Conservation (phyloP, 139 green algal species). For the Tetradesmus lagerheimii region DNA sequence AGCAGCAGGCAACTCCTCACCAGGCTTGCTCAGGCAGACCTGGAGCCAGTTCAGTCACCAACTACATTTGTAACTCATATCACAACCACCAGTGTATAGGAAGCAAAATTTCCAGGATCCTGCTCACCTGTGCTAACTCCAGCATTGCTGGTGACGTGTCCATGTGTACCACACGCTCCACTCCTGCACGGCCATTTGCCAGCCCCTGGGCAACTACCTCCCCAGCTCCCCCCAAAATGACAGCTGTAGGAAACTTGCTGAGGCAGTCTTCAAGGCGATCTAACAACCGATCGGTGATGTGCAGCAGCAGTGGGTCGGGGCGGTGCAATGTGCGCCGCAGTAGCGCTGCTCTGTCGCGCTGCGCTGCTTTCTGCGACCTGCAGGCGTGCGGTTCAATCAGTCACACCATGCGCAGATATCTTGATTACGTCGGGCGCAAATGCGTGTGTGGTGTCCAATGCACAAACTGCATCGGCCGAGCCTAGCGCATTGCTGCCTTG, state of each 20-base stretch:
- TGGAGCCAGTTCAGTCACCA: constrained; percentile 87
- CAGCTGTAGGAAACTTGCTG: constrained; percentile 67
- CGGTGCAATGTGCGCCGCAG: constrained; percentile 11
- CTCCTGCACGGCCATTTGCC: constrained; percentile 57
- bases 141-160: constrained; percentile 75
- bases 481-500: too few species aligned
- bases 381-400: background rate
- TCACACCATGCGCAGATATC: too few species aligned
- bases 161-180: constrained; percentile 65
- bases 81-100: too few species aligned
- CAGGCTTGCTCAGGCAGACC: constrained; percentile 74
- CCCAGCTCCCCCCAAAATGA: constrained; percentile 78
- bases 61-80: too few species aligned
- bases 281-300: constrained; percentile 79
- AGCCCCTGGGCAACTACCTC: constrained; percentile 60
- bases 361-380: constrained; percentile 72
- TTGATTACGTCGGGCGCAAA: too few species aligned
- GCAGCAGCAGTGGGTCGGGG: constrained; percentile 59
- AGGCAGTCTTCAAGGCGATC: constrained; percentile 88
- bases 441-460: too few species aligned
- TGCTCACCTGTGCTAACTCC: constrained; percentile 45
- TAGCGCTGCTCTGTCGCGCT: constrained; percentile 74
- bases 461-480: too few species aligned
- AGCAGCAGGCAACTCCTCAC: constrained; percentile 76
- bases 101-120: too few species aligned